Evolutionary conservation across 148 eudicot species (phyloP).

Genomic region (Hydrangea macrophylla): DNA sequence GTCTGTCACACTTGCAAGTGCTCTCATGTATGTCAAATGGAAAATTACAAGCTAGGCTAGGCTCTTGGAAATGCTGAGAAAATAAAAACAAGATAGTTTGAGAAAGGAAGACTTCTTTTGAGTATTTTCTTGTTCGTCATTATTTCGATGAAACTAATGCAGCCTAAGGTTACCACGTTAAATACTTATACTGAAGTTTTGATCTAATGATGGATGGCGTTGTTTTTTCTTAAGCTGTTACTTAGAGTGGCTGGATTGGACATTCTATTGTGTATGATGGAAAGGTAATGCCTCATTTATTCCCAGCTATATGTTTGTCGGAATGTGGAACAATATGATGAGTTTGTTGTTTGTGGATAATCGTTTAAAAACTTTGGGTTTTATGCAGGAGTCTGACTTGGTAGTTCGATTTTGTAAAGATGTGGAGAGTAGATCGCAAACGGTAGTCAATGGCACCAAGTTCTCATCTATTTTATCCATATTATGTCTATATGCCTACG

Average conservation of each 20-base stretch:
- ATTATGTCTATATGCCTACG: neutral
- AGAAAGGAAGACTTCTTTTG: neutral
- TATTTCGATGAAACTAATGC: neutral
- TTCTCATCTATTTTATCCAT: conserved; percentile 1
- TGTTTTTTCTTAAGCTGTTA: conserved; percentile 35
- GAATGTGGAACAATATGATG: neutral
- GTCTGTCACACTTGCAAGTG: neutral
- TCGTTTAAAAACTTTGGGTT: neutral
- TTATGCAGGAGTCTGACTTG: conserved; percentile 67
- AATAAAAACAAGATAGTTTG: neutral
- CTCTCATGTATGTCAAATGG: neutral
- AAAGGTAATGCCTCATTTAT: conserved; percentile 42
- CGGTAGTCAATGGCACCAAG: conserved; percentile 30
- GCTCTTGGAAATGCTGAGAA: neutral
- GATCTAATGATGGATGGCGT: conserved; percentile 1
- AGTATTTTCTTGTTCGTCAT: neutral
- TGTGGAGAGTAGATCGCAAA: conserved; percentile 79
- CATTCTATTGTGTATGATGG: conserved; percentile 65
- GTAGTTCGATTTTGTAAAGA: conserved; percentile 89
- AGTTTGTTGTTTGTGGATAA: neutral
- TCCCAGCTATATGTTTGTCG: neutral
- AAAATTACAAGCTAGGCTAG: neutral
- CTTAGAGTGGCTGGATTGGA: conserved; percentile 74
- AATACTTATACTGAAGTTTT: neutral
- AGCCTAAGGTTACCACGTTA: neutral